A percentile compares a stretch with the other conserved stretches of the same genome.
Conservation (phyloP, 2,329 filamentous ascomycete genomes). For the Raffaelea deltoideospora region DNA sequence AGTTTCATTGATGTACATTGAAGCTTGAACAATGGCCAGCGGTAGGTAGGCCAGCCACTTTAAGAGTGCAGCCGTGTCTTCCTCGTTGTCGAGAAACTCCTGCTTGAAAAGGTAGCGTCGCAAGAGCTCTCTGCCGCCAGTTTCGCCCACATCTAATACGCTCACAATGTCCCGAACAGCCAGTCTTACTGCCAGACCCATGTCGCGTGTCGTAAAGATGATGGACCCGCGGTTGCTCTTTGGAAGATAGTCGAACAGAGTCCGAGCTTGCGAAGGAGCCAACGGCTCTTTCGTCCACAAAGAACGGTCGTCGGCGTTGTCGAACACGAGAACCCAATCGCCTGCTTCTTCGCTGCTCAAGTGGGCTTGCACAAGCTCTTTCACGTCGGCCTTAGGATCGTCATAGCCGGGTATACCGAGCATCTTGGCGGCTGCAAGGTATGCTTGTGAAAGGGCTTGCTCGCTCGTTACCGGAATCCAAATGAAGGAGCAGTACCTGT, state of each 20-base stretch:
- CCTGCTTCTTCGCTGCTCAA: constrained; percentile 14
- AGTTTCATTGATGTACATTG: constrained; percentile 5
- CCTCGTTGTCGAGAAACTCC: not conserved
- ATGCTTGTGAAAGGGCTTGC: constrained; percentile 19
- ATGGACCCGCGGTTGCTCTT: not conserved
- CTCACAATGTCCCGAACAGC: constrained; percentile 9
- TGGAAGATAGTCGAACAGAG: constrained; percentile 4
- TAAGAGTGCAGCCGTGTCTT: not conserved
- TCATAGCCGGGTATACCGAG: constrained; percentile 15
- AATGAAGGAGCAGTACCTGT: constrained; percentile 21
- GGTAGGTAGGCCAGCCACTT: constrained; percentile 4
- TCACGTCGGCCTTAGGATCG: constrained; percentile 20
- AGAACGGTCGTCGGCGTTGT: constrained; percentile 25
- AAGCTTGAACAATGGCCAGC: constrained; percentile 7
- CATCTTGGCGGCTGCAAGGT: constrained; percentile 16
- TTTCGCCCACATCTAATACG: constrained; percentile 10
- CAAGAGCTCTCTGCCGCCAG: constrained; percentile 12
- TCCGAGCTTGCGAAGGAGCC: not conserved
- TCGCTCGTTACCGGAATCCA: constrained; percentile 20
- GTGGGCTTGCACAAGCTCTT: constrained; percentile 17
- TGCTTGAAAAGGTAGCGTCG: constrained; percentile 5
- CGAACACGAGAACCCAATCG: constrained; percentile 26
- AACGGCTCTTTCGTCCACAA: constrained; percentile 11
- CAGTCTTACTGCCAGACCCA: constrained; percentile 5
- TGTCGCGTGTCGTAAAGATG: constrained; percentile 13